Evolutionary conservation across 305 asterid genomes (phyloP).

Genomic region (Fraxinus greggii): DNA sequence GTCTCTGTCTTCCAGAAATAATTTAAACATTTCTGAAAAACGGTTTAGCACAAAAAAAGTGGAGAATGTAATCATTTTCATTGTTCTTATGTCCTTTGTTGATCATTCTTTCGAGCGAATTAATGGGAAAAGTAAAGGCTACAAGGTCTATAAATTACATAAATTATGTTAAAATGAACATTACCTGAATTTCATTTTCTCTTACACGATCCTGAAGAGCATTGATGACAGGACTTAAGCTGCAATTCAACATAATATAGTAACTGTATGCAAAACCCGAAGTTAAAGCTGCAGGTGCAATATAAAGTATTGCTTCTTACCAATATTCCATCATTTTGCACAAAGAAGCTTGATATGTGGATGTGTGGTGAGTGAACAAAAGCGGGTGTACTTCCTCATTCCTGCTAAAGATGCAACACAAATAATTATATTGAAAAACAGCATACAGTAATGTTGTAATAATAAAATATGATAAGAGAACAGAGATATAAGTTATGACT

Average conservation of each 20-base stretch:
- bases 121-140: not conserved
- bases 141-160: not conserved
- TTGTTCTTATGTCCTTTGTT: not conserved
- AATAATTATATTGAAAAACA: constrained; percentile 2
- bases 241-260: constrained; percentile 36
- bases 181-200: constrained; percentile 92
- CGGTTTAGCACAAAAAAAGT: not conserved
- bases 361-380: constrained; percentile 80
- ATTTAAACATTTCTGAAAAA: not conserved
- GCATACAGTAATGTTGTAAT: not conserved
- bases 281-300: constrained; percentile 6
- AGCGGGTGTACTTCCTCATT: constrained; percentile 82
- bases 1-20: not conserved
- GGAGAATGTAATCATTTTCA: not conserved
- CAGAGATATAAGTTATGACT: not conserved
- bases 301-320: constrained; percentile 37
- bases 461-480: not conserved
- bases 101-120: not conserved
- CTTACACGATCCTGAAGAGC: constrained; percentile 83
- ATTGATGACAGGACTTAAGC: constrained; percentile 87
- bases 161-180: not conserved
- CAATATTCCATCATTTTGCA: constrained; percentile 97
- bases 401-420: constrained; percentile 36
- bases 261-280: constrained; percentile 21
- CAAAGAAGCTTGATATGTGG: constrained; percentile 97